Percentiles rank a stretch among this genome's conserved stretches.
phyloP scores from a whole-genome alignment of 495 filamentous ascomycete genomes.

The Tuber indicum region DNA sequence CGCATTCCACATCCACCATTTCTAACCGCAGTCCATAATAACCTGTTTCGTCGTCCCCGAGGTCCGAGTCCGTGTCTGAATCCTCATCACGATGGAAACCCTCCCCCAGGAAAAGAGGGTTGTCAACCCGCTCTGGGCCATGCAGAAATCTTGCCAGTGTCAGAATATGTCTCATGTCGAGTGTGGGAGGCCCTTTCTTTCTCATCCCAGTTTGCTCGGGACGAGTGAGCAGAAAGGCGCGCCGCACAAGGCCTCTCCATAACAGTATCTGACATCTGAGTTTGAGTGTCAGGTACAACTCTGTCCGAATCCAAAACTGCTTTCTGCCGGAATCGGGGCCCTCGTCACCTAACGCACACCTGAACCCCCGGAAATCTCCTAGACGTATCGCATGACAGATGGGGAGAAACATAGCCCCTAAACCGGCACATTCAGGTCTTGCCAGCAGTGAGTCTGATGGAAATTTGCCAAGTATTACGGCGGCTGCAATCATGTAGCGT shows the following conservation, averaged over 20 bases:
- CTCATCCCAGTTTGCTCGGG: conserved; percentile 47
- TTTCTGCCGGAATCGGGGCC: conserved; percentile 47
- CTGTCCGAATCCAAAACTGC: conserved; percentile 69
- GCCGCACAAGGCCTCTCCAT: conserved; percentile 76
- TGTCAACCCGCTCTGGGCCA: conserved; percentile 32
- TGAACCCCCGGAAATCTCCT: conserved; percentile 74
- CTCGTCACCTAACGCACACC: conserved; percentile 52
- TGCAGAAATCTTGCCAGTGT: conserved; percentile 38
- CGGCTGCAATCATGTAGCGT: conserved; percentile 73
- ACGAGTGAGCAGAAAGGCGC: conserved; percentile 58
- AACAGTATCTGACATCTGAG: conserved; percentile 71
- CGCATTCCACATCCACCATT: conserved; percentile 66
- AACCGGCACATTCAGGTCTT: conserved; percentile 62
- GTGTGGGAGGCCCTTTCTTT: conserved; percentile 48
- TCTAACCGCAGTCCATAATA: conserved; percentile 49
- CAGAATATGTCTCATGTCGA: conserved; percentile 52
- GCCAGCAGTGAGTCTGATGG: conserved; percentile 60
- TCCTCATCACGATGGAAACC: conserved; percentile 44
- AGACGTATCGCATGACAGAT: conserved; percentile 64
- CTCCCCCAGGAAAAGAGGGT: conserved; percentile 45
- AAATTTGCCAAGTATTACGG: conserved; percentile 79
- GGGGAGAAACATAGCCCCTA: conserved; percentile 67
- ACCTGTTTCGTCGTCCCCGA: conserved; percentile 46
- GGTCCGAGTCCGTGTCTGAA: conserved; percentile 21
- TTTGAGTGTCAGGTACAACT: conserved; percentile 63